Percentiles rank a stretch among this genome's conserved stretches.
These are phyloP conservation scores for Cyberlindnera petersonii DNA, from an alignment of 805 yeast species.

Conservation along the genomic window DNA sequence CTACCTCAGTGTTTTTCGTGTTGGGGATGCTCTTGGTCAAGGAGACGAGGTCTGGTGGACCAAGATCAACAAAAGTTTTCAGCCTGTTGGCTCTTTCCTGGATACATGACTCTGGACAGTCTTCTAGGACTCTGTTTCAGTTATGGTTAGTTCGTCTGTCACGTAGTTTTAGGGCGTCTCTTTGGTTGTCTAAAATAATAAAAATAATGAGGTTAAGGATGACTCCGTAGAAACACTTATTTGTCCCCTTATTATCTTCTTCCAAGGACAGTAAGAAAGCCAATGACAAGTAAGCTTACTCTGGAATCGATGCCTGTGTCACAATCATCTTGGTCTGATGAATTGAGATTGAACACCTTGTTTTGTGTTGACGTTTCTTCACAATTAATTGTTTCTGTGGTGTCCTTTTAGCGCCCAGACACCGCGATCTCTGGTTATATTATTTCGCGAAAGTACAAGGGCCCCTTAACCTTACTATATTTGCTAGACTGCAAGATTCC, in stretches of 20 bases:
- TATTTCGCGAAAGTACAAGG: too few species aligned
- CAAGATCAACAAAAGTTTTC: constrained; percentile 58
- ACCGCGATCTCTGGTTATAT: too few species aligned
- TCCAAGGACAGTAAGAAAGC: too few species aligned
- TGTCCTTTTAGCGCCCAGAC: too few species aligned
- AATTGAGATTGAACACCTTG: neutral
- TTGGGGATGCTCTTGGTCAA: constrained; percentile 56
- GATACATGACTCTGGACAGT: constrained; percentile 52
- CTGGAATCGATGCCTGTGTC: constrained; percentile 63
- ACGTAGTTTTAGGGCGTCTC: too few species aligned
- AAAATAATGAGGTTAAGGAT: neutral
- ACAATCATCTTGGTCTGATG: constrained; percentile 26
- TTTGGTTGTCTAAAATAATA: neutral
- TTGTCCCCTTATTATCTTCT: too few species aligned
- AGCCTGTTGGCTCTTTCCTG: constrained; percentile 62
- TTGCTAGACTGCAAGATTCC: too few species aligned
- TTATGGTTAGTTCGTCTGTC: constrained; percentile 9
- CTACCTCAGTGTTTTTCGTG: constrained; percentile 37
- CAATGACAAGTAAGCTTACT: constrained; percentile 33
- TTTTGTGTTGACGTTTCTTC: too few species aligned
- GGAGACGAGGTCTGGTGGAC: constrained; percentile 71
- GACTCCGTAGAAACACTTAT: too few species aligned
- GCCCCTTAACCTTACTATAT: too few species aligned
- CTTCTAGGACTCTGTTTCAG: constrained; percentile 50
- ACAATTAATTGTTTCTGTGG: too few species aligned